Percentiles rank a stretch among this genome's conserved stretches.
These are phyloP conservation scores for Hypoxylon subgilvum DNA, from an alignment of 495 filamentous ascomycete genomes.

Conservation along the genomic window DNA sequence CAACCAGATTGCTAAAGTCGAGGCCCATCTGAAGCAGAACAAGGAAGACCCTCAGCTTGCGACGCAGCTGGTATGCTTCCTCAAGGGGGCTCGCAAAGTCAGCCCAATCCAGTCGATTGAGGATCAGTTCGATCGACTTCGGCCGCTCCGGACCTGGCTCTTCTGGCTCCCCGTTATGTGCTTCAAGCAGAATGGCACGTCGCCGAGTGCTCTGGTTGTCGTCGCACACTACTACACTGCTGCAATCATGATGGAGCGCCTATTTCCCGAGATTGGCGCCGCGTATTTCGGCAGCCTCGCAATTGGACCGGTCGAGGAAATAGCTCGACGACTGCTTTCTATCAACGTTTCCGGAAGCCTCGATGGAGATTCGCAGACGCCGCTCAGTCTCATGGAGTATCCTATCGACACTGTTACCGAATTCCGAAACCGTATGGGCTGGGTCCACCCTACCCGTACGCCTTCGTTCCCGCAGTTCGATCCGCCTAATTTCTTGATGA, in stretches of 20 bases:
- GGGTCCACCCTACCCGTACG: conserved; percentile 59
- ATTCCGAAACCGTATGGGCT: conserved; percentile 68
- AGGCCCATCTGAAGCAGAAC: conserved; percentile 72
- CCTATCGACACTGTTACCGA: conserved; percentile 66
- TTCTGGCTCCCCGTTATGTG: conserved; percentile 88
- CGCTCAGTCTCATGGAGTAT: conserved; percentile 65
- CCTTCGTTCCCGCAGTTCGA: conserved; percentile 61
- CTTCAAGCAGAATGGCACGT: conserved; percentile 62
- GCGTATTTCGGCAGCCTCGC: conserved; percentile 83
- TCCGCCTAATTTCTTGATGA: conserved; percentile 54
- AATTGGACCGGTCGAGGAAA: conserved; percentile 77
- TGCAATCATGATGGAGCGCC: conserved; percentile 82
- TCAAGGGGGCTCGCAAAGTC: conserved; percentile 77
- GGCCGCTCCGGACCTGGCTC: conserved; percentile 85
- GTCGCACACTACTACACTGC: conserved; percentile 91
- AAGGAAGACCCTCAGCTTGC: conserved; percentile 76
- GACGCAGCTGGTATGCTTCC: conserved; percentile 78
- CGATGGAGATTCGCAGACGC: conserved; percentile 54
- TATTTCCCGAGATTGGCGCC: conserved; percentile 88
- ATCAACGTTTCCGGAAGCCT: conserved; percentile 53
- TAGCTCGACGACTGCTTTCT: conserved; percentile 65
- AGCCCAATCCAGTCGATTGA: conserved; percentile 74
- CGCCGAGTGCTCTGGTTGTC: conserved; percentile 74
- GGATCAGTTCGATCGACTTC: conserved; percentile 86
- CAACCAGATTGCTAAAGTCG: conserved; percentile 72